Conservation (phyloP, 1,284 basidiomycete species). For the Ustilago bromivora region DNA sequence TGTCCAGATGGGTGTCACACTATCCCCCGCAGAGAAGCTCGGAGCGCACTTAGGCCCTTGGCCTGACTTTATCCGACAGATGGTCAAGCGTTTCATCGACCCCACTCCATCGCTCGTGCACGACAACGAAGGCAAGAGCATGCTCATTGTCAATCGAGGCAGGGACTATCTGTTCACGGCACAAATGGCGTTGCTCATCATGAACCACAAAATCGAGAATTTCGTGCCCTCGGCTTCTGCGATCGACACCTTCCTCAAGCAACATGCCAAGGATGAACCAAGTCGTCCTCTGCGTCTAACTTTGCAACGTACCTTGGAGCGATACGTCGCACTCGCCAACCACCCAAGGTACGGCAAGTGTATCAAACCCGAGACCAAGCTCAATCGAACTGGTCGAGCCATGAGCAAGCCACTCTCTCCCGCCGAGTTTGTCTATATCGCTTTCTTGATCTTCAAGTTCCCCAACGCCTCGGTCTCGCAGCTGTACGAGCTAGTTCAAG, state of each 20-base stretch:
- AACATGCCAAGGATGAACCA: slow-evolving; percentile 21
- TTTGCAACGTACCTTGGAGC: slow-evolving; percentile 36
- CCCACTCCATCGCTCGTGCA: slow-evolving; percentile 36
- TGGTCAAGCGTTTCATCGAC: slow-evolving; percentile 53
- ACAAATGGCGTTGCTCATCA: slow-evolving; percentile 49
- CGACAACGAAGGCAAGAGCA: slow-evolving; percentile 29
- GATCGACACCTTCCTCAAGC: slow-evolving; percentile 42
- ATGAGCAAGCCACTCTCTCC: slow-evolving; percentile 45
- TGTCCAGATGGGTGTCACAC: slow-evolving; percentile 59
- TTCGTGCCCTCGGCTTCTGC: slow-evolving; percentile 32
- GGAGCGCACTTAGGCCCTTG: slow-evolving; percentile 46
- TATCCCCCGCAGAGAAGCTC: slow-evolving; percentile 59
- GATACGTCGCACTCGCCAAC: slow-evolving; percentile 46
- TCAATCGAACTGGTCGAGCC: slow-evolving; percentile 16
- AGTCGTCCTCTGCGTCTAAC: slow-evolving; percentile 5
- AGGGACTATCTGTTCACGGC: slow-evolving; percentile 51
- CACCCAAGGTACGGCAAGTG: slow-evolving; percentile 36
- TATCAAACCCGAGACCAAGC: slow-evolving; percentile 40
- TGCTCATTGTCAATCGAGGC: slow-evolving; percentile 41
- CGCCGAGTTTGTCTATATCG: slow-evolving; percentile 52
- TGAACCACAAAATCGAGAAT: not conserved
- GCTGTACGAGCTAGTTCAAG: slow-evolving; percentile 38
- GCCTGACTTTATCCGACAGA: slow-evolving; percentile 52
- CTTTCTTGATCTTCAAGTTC: slow-evolving; percentile 44
- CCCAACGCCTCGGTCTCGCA: slow-evolving; percentile 27